Percentiles rank a stretch among this genome's conserved stretches.
Conservation (phyloP, 805 yeast genomes). For the Candida ponderosae region DNA sequence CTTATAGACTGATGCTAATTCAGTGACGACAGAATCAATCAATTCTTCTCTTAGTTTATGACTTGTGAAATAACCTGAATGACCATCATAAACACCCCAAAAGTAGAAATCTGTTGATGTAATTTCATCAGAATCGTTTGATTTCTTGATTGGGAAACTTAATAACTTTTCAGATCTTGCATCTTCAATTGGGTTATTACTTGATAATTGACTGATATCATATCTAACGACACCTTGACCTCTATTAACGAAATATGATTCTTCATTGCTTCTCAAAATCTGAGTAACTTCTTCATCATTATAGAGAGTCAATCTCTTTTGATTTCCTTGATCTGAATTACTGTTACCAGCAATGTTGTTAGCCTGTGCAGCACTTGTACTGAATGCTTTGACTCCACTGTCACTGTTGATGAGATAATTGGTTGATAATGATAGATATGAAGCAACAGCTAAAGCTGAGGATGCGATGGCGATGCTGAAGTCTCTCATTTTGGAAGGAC, state of each 20-base stretch:
- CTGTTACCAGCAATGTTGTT: background rate
- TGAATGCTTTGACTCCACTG: slow-evolving; percentile 15
- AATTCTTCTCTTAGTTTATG: slow-evolving; percentile 76
- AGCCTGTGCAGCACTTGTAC: slow-evolving; percentile 14
- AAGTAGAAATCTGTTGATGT: slow-evolving; percentile 74
- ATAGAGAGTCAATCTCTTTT: slow-evolving; percentile 49
- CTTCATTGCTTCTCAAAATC: slow-evolving; percentile 65
- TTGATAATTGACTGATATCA: slow-evolving; percentile 83
- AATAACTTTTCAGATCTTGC: slow-evolving; percentile 80
- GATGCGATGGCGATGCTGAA: slow-evolving; percentile 20
- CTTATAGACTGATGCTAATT: slow-evolving; percentile 58
- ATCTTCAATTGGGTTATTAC: slow-evolving; percentile 92
- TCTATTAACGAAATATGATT: slow-evolving; percentile 71
- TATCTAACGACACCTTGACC: slow-evolving; percentile 85
- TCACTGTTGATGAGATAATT: slow-evolving; percentile 15
- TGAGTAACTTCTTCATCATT: slow-evolving; percentile 66
- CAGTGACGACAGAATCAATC: slow-evolving; percentile 68
- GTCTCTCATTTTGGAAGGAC: slow-evolving; percentile 5
- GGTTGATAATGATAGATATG: slow-evolving; percentile 17
- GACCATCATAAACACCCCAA: slow-evolving; percentile 96
- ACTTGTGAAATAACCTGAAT: slow-evolving; percentile 92
- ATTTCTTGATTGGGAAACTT: slow-evolving; percentile 47
- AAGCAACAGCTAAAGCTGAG: slow-evolving; percentile 19
- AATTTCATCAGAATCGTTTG: slow-evolving; percentile 22
- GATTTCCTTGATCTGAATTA: slow-evolving; percentile 21